Evolutionary conservation across 768 basidiomycete species (phyloP).

Genomic region (Xanthoconium stramineum): DNA sequence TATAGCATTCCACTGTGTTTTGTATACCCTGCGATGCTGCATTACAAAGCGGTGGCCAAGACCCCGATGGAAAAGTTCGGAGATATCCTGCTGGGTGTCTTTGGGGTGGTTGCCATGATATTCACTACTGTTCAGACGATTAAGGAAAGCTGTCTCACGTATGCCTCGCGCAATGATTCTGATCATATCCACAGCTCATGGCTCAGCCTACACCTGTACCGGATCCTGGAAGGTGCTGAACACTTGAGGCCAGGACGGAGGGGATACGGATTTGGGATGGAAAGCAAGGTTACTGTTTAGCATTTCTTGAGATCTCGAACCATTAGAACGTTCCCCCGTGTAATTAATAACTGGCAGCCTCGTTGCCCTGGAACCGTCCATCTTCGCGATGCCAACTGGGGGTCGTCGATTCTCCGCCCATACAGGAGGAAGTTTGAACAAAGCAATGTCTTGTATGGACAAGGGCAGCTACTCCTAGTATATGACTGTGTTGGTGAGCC

Average conservation of each 20-base stretch:
- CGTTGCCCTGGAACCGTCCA: slow-evolving; percentile 12
- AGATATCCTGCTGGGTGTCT: slow-evolving; percentile 72
- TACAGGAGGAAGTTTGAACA: slow-evolving; percentile 7
- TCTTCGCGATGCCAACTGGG: slow-evolving; percentile 10
- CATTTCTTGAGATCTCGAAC: slow-evolving; percentile 13
- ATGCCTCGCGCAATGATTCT: slow-evolving; percentile 5
- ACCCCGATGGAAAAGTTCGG: slow-evolving; percentile 61
- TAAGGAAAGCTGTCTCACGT: slow-evolving; percentile 37
- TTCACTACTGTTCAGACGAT: slow-evolving; percentile 85
- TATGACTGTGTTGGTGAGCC: background rate
- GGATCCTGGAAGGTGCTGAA: slow-evolving; percentile 33
- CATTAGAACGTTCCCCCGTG: slow-evolving; percentile 7
- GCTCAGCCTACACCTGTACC: slow-evolving; percentile 39
- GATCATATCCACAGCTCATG: slow-evolving; percentile 50
- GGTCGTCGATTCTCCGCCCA: slow-evolving; percentile 19
- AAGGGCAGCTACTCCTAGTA: background rate
- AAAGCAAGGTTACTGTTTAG: background rate
- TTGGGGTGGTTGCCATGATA: slow-evolving; percentile 66
- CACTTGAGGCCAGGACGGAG: slow-evolving; percentile 1
- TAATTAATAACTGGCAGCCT: slow-evolving; percentile 12
- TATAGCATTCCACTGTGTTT: slow-evolving; percentile 87
- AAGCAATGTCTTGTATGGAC: background rate
- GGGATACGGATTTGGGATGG: background rate
- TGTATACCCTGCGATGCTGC: slow-evolving; percentile 91
- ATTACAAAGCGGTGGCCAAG: slow-evolving; percentile 80